Percentiles rank a stretch among this genome's conserved stretches.
Evolutionary conservation across 2,329 filamentous ascomycete species (phyloP).

Genomic region (Emmonsia crescens): DNA sequence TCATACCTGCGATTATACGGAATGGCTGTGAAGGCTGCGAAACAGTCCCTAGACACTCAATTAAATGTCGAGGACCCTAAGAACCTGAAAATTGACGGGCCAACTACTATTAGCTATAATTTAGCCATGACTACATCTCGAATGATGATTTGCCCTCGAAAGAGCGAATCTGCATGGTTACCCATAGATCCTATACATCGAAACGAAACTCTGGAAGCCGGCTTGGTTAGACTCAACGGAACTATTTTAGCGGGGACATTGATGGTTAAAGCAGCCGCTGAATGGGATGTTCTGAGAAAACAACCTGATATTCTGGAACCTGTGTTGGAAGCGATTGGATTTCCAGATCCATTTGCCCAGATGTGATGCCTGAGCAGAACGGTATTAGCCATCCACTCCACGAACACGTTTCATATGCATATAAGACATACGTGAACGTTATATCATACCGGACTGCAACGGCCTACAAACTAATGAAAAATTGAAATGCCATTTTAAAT

Average conservation of each 20-base stretch:
- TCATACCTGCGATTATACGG: constrained; percentile 36
- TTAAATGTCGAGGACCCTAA: constrained; percentile 10
- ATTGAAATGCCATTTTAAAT: not conserved
- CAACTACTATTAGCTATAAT: constrained; percentile 45
- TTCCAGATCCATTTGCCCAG: constrained; percentile 11
- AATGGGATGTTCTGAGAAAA: constrained; percentile 41
- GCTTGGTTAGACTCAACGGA: constrained; percentile 44
- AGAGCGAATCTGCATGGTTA: constrained; percentile 35
- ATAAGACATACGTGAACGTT: not conserved
- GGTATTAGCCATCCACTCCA: not conserved
- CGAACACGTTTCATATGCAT: not conserved
- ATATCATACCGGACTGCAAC: not conserved
- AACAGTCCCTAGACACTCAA: not conserved
- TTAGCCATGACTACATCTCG: constrained; percentile 44
- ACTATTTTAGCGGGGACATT: constrained; percentile 47
- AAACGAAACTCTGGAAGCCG: constrained; percentile 19
- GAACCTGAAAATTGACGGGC: constrained; percentile 18
- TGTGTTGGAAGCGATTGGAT: constrained; percentile 35
- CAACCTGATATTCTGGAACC: constrained; percentile 32
- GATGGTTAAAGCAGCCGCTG: constrained; percentile 47
- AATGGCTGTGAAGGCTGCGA: constrained; percentile 7
- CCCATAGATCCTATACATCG: constrained; percentile 28
- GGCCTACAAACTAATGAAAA: not conserved
- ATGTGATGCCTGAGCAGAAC: not conserved
- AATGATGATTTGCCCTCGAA: constrained; percentile 45